phyloP scores from a whole-genome alignment of 2,329 filamentous ascomycete species.

The Fusarium albosuccineum region DNA sequence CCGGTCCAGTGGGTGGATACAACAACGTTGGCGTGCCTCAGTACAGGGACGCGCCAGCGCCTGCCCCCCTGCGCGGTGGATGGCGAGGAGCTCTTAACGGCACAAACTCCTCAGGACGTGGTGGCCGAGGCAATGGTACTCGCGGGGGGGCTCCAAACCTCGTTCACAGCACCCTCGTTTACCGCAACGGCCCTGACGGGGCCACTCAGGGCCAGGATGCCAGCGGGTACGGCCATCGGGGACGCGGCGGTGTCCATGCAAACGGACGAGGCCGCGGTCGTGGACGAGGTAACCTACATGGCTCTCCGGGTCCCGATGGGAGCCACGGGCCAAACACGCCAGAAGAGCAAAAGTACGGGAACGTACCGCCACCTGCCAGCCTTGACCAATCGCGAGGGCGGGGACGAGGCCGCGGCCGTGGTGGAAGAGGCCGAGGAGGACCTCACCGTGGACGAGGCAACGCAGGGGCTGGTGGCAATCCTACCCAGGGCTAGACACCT shows the following conservation, averaged over 20 bases:
- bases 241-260: conserved; percentile 38
- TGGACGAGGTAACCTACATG: conserved; percentile 47
- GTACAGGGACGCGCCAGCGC: conserved; percentile 68
- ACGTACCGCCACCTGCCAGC: conserved; percentile 71
- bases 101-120: conserved; percentile 50
- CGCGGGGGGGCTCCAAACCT: conserved; percentile 58
- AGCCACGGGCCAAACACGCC: conserved; percentile 20
- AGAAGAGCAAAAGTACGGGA: conserved; percentile 59
- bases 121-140: conserved; percentile 54
- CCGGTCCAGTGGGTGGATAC: conserved; percentile 63
- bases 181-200: conserved; percentile 57
- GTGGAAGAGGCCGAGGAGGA: conserved; percentile 56
- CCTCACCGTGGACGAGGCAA: conserved; percentile 52
- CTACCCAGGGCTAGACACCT: conserved; percentile 39
- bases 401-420: conserved; percentile 56
- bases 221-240: conserved; percentile 45
- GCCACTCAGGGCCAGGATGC: conserved; percentile 45
- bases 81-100: conserved; percentile 71
- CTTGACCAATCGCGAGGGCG: conserved; percentile 62
- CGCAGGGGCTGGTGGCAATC: conserved; percentile 33
- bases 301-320: conserved; percentile 38
- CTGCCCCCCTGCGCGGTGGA: conserved; percentile 66
- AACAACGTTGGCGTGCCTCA: conserved; percentile 72
- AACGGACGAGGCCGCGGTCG: conserved; percentile 50
- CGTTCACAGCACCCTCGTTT: conserved; percentile 66